Base-by-base conservation (phyloP, 2,329 filamentous ascomycete genomes). In the Dactylonectria macrodidyma region DNA sequence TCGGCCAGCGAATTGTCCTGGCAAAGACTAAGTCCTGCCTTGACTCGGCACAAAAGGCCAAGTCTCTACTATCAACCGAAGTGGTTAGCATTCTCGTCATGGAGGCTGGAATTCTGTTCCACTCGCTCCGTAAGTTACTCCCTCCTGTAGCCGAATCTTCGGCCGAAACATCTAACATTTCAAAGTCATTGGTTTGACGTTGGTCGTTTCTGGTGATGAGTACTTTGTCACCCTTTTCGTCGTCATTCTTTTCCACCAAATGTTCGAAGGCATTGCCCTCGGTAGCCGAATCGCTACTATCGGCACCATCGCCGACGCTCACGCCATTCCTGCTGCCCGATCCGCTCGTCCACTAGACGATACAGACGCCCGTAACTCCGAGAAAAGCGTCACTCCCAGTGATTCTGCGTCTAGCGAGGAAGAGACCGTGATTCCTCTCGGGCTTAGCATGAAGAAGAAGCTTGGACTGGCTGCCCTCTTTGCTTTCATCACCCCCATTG, bases 211-310 rank as follows among this genome's bases (percentile, higher is more conserved):
- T 1, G 87, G 84, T 3, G 88, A 90, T 71, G 82, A 81, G 44
- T 87, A 85, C 72, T 89, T 89, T 79, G 77, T 85, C 61, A 88
- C 86, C 2, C 83, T 90, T n/a, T 88, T 89, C 66, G 78, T 88
- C 50, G 92, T 94, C 61, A 93, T 95, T 65, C 81, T 94, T 64
- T 94, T 94, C 82, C 92, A 94, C 76, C 92, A 94, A 75, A 89
- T 93, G 83, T 93, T 95, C 73, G 92, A 94, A 77, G 92, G 93
- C 4, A 84, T 95, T 52, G 92, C 92, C 0, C 88, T 95, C 1
- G 92, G 92, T 19, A 89, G 89, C 9, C 88, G 91, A 14, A 94
- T 94, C 69, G 90, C 91, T 9, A 85, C 86, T 0, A 83, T 93
- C 1, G 85, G 83, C 30, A 79, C 77, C 5, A 48, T 50, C 11